Evolutionary conservation across 2,329 filamentous ascomycete genomes (phyloP).

Genomic region (Microsporum canis): DNA sequence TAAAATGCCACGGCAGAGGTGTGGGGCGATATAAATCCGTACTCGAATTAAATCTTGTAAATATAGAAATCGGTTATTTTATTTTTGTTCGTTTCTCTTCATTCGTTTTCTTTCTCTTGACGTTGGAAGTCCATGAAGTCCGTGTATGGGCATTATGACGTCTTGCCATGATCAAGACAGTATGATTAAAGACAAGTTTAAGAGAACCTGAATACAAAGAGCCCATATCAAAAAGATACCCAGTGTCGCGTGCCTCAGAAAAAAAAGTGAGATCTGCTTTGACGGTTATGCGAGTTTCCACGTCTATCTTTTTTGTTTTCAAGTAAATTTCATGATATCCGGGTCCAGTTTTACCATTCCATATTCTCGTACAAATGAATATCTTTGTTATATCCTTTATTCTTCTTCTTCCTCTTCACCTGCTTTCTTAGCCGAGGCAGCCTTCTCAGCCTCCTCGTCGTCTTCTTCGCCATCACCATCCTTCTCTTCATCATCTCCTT

Average conservation of each 20-base stretch:
- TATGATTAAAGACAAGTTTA: neutral
- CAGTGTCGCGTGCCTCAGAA: neutral
- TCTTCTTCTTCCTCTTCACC: neutral
- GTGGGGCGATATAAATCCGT: constrained; percentile 2
- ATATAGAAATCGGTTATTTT: neutral
- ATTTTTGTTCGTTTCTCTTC: neutral
- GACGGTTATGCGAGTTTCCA: neutral
- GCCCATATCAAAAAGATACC: neutral
- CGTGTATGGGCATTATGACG: neutral
- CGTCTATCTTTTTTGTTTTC: neutral
- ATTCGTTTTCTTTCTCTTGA: neutral
- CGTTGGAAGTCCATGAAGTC: neutral
- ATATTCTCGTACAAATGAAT: neutral
- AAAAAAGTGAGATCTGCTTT: neutral
- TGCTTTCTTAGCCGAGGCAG: neutral
- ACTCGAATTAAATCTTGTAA: neutral
- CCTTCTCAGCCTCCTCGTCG: constrained; percentile 16
- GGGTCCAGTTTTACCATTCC: neutral
- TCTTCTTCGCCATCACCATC: constrained; percentile 19
- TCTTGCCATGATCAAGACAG: neutral
- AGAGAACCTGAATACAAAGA: neutral
- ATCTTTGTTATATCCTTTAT: neutral
- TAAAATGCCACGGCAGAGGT: neutral
- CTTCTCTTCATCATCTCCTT: constrained; percentile 19
- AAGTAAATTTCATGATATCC: neutral